phyloP scores from a whole-genome alignment of 768 basidiomycete genomes.

The Tylopilus plumbeoviolaceoides region DNA sequence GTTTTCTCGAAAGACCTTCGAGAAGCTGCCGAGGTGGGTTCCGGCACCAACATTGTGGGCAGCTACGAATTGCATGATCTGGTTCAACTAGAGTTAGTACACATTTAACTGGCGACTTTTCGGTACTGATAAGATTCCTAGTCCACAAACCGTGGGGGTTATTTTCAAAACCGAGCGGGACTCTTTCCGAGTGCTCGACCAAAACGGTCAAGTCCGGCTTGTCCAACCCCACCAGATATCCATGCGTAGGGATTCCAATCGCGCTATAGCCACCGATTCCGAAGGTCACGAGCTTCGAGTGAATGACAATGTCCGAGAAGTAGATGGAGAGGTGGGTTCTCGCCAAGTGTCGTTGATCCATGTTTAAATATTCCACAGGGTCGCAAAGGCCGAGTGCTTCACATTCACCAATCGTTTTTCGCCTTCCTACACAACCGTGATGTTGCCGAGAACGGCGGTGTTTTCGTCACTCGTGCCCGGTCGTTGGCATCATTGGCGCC shows the following conservation, averaged over 20 bases:
- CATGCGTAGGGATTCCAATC: conserved; percentile 77
- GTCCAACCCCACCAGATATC: conserved; percentile 95
- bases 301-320: conserved; percentile 91
- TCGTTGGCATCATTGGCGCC: conserved; percentile 82
- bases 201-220: conserved; percentile 83
- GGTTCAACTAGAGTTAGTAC: conserved; percentile 89
- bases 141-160: conserved; percentile 90
- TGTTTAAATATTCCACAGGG: conserved; percentile 37
- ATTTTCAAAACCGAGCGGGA: conserved; percentile 97
- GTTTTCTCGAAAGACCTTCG: conserved; percentile 97
- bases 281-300: conserved; percentile 82
- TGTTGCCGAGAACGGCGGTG: conserved; percentile 83
- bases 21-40: conserved; percentile 96
- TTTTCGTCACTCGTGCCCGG: conserved; percentile 88
- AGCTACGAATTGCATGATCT: conserved; percentile 96
- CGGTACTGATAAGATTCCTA: conserved; percentile 31
- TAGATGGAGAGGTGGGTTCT: conserved; percentile 72
- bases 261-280: conserved; percentile 85
- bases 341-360: neutral
- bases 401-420: conserved; percentile 91
- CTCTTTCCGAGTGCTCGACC: conserved; percentile 93
- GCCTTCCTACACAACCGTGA: conserved; percentile 95
- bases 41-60: conserved; percentile 82
- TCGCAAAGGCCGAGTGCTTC: conserved; percentile 86
- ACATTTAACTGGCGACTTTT: neutral